A percentile compares a stretch with the other conserved stretches of the same genome.
Evolutionary conservation across 2,329 filamentous ascomycete species (phyloP).

Genomic region (Mariannaea elegans): DNA sequence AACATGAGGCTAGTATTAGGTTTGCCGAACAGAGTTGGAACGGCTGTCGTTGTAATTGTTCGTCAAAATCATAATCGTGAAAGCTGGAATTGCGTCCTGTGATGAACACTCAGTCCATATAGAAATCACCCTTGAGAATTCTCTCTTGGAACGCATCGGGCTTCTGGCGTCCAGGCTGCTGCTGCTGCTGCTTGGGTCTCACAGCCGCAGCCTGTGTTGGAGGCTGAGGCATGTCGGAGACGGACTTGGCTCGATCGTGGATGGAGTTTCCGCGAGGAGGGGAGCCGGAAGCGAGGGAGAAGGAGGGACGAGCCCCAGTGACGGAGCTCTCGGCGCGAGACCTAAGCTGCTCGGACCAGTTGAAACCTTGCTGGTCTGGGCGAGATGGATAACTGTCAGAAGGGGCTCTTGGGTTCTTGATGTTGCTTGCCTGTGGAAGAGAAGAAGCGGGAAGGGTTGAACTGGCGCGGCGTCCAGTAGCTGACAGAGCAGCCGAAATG

Average conservation of each 20-base stretch:
- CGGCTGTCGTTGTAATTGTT: slow-evolving; percentile 21
- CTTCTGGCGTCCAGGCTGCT: slow-evolving; percentile 63
- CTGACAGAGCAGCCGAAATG: slow-evolving; percentile 46
- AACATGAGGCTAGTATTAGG: slow-evolving; percentile 22
- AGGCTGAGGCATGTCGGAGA: slow-evolving; percentile 69
- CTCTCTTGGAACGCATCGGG: slow-evolving; percentile 96
- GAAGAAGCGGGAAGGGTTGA: slow-evolving; percentile 43
- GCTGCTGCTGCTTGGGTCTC: slow-evolving; percentile 51
- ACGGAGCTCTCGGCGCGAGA: slow-evolving; percentile 86
- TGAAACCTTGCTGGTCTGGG: slow-evolving; percentile 87
- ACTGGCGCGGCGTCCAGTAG: slow-evolving; percentile 49
- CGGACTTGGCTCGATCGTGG: slow-evolving; percentile 76
- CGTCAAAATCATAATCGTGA: slow-evolving; percentile 33
- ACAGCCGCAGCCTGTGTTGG: slow-evolving; percentile 59
- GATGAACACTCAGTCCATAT: slow-evolving; percentile 79
- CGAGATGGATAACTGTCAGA: slow-evolving; percentile 71
- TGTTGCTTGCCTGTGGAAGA: slow-evolving; percentile 66
- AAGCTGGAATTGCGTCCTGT: slow-evolving; percentile 6
- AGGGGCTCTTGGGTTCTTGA: slow-evolving; percentile 64
- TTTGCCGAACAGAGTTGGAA: slow-evolving; percentile 22
- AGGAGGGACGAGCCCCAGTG: slow-evolving; percentile 64
- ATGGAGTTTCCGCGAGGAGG: slow-evolving; percentile 47
- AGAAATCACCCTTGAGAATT: slow-evolving; percentile 96
- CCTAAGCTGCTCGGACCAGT: slow-evolving; percentile 96
- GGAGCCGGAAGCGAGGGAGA: slow-evolving; percentile 62